Percentiles rank a stretch among this genome's conserved stretches.
Conservation (phyloP, 345 rosid species). For the Salix purpurea region DNA sequence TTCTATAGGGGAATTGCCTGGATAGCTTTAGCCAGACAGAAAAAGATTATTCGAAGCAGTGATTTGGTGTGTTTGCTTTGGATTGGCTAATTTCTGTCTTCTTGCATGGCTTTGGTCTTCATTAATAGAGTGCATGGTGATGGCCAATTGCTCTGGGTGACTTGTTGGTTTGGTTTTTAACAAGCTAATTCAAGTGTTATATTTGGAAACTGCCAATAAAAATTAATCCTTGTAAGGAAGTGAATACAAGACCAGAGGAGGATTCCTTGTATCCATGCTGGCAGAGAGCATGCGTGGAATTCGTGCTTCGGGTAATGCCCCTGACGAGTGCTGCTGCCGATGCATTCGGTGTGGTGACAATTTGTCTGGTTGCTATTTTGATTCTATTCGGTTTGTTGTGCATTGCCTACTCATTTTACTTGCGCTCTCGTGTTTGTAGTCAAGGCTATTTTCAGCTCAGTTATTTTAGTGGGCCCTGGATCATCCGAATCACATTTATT, state of each 20-base stretch:
- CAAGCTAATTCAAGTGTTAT: conserved; percentile 8
- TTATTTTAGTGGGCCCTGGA: conserved; percentile 90
- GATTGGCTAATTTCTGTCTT: background rate
- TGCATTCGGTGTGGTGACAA: conserved; percentile 94
- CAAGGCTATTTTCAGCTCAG: conserved; percentile 54
- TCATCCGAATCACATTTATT: conserved; percentile 59
- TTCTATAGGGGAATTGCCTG: background rate
- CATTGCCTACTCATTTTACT: conserved; percentile 71
- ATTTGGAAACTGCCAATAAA: conserved; percentile 21
- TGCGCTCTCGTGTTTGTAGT: conserved; percentile 65
- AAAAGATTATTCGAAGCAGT: background rate
- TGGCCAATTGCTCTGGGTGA: conserved; percentile 4
- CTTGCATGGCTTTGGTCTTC: background rate
- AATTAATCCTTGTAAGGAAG: conserved; percentile 33
- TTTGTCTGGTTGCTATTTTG: conserved; percentile 74
- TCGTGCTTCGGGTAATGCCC: conserved; percentile 99
- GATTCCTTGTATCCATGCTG: conserved; percentile 89
- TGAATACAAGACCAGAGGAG: conserved; percentile 35
- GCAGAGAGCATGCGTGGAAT: conserved; percentile 99
- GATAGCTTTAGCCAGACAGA: background rate
- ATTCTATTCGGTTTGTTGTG: conserved; percentile 72
- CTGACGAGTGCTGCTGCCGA: conserved; percentile 89
- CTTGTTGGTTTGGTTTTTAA: conserved; percentile 10
- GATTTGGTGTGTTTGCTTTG: background rate
- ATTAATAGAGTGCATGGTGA: background rate